A percentile compares a stretch with the other conserved stretches of the same genome.
phyloP scores from a whole-genome alignment of 345 rosid genomes.

The Gossypium sturtianum region DNA sequence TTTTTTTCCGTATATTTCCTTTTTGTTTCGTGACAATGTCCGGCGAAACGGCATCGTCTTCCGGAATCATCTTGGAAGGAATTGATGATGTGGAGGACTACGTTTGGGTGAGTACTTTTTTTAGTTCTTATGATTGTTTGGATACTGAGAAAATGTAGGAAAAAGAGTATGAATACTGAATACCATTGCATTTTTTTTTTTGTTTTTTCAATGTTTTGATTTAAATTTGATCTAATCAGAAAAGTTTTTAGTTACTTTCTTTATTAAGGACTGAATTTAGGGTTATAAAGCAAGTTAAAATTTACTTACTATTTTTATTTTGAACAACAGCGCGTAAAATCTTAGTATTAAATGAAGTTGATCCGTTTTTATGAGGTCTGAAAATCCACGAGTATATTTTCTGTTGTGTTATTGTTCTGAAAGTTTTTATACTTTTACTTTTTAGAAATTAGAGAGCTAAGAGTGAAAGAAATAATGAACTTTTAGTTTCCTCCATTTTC shows the following conservation, averaged over 20 bases:
- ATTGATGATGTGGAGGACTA: conserved; percentile 62
- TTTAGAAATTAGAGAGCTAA: background rate
- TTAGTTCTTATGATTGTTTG: conserved; percentile 11
- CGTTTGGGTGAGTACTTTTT: conserved; percentile 37
- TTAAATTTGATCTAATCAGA: background rate
- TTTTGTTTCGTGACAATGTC: conserved; percentile 33
- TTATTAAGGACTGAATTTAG: background rate
- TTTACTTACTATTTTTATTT: background rate
- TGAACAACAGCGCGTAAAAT: background rate
- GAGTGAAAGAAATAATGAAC: background rate
- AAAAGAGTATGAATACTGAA: background rate
- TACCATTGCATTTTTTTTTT: background rate
- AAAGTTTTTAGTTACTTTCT: background rate
- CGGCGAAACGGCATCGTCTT: conserved; percentile 32
- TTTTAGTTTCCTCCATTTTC: conserved; percentile 14
- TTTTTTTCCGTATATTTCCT: background rate
- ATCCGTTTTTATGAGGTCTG: background rate
- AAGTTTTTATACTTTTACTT: background rate
- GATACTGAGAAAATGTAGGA: conserved; percentile 19
- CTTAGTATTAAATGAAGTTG: background rate
- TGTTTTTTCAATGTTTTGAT: background rate
- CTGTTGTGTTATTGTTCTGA: background rate
- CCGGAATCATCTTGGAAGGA: conserved; percentile 36
- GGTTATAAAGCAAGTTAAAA: background rate
- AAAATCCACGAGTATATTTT: background rate